Evolutionary conservation across 148 eudicot genomes (phyloP), one percentile per base, ranked within the genome.

Genomic region (Bassia scoparia): DNA sequence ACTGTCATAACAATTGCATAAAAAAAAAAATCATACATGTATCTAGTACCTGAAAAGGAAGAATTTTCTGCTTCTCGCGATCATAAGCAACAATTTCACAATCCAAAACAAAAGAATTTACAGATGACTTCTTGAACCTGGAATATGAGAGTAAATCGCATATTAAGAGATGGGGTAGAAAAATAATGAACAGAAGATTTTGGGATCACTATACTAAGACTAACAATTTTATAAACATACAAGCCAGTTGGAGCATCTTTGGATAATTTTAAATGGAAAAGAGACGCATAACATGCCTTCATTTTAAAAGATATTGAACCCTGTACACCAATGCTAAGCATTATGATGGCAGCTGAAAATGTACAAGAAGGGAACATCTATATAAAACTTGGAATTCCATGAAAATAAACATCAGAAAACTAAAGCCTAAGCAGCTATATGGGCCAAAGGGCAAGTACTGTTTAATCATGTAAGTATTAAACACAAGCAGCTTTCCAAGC

Each of bases 31-130:
- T 63, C n/a, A 71, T 60, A 50, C 67, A 38, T 31, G 56, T 11
- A 68, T 60, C 31, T 11, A 49, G 27, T 78, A 94, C 98, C 98
- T 94, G 97, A 80, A 95, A 95, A 20, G 98, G 93, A 70, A 80
- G 86, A 80, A 95, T 95, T 81, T 84, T 91, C 81, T 91, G 81
- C 78, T 91, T 91, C 72, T 84, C 88, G 56, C 89, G 96, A 64
- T 91, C 93, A 81, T 88, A 89, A 24, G 97, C 98, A 81, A 95
- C 98, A 70, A 95, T 78, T 84, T 95, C 98, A 70, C 97, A 88
- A 60, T 95, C 98, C 84, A 95, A 67, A 77, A 95, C 89, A 83
- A 95, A 91, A 77, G 96, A 91, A 59, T 72, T 81, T 54, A 88
- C 89, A 61, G 86, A 82, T 43, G 90, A 65, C 70, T 83, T 84